phyloP scores from a whole-genome alignment of 2,329 filamentous ascomycete species.

The Phyllosticta paracitricarpa region DNA sequence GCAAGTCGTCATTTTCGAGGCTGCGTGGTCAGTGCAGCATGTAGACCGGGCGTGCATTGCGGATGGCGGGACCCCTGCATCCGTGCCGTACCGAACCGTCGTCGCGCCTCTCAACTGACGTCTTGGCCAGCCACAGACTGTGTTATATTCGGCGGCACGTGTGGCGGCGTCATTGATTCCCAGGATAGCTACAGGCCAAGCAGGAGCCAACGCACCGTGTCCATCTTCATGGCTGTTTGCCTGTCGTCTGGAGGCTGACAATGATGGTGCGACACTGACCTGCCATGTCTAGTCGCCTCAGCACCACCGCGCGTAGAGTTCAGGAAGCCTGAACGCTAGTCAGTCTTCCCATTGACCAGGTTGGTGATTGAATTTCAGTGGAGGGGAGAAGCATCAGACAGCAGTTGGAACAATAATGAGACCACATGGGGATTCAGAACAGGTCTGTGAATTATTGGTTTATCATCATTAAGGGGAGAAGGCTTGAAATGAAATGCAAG shows the following conservation, averaged over 20 bases:
- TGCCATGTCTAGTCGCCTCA: background rate
- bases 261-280: background rate
- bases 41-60: background rate
- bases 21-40: background rate
- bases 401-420: slow-evolving; percentile 66
- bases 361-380: background rate
- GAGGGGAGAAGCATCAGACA: slow-evolving; percentile 52
- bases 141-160: background rate
- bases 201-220: background rate
- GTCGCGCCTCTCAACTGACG: background rate
- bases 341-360: background rate
- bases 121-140: background rate
- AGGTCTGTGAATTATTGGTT: slow-evolving; percentile 68
- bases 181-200: background rate
- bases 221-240: background rate
- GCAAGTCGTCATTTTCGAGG: background rate
- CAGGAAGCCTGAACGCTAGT: background rate
- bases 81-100: background rate
- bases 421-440: slow-evolving; percentile 65
- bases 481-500: slow-evolving; percentile 9
- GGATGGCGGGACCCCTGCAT: background rate
- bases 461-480: slow-evolving; percentile 39
- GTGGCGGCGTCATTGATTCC: background rate
- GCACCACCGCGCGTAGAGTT: background rate
- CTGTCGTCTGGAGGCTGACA: background rate